Evolutionary conservation across 2,329 filamentous ascomycete genomes (phyloP), one percentile per base, ranked within the genome.

Genomic region (Alternaria alternata): DNA sequence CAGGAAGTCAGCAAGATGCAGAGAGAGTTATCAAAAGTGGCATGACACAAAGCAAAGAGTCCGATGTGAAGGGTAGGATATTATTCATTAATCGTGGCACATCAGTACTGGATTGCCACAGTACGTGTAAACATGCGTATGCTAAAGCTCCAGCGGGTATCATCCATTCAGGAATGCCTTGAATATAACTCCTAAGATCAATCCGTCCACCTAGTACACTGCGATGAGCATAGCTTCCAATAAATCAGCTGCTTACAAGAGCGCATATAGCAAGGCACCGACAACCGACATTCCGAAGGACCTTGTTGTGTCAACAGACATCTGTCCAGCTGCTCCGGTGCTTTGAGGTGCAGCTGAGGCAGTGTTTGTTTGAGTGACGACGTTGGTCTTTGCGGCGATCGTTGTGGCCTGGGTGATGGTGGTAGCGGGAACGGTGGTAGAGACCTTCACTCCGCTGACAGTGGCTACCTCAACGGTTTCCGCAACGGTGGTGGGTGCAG

Each of bases 221-320:
- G 26, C 54, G 42, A 43, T 12, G 34, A 51, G 32, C 24, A 28
- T 43, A 11, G 14, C 30, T 7, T 12, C 12, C 24, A n/a, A 43
- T 18, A 24, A 18, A 30, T 34, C 18, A 43, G 22, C 9, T 41
- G 38, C 51, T 51, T 63, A 71, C 55, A 72, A 56, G 14, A 74
- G 54, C 14, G 55, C 61, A 38, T 72, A 76, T 58, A 73, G 56
- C 24, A 76, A 44, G 18, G 67, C 71, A 30, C 69, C 67, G 22
- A 75, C 38, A 14, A 76, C 9, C 5, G 69, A 72, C 48, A 76
- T 64, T 4, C 67, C 67, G 20, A 72, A 57, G 8, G 72, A 71
- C 18, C 54, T 59, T 7, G 58, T 61, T 8, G 62, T 61, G 38
- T 72, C 67, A 12, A 65, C 58, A 9, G 32, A 43, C 20, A 72